Evolutionary conservation across 2,329 filamentous ascomycete species (phyloP).

Genomic region (Fusarium guadeloupense): DNA sequence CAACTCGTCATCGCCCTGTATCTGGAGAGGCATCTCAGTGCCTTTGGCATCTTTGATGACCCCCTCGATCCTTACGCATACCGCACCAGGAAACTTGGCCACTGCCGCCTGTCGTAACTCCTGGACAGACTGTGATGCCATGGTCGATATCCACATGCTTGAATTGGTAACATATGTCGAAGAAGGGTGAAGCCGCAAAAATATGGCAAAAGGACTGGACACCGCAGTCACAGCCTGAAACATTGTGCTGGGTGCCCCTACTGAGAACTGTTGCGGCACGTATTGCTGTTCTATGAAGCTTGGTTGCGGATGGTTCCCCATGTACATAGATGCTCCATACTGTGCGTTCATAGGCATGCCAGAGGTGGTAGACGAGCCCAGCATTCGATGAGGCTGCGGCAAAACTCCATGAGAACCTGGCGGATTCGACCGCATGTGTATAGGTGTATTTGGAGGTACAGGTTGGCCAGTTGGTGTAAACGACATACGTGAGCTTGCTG

Average conservation of each 20-base stretch:
- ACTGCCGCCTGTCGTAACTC: conserved; percentile 71
- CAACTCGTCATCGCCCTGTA: conserved; percentile 77
- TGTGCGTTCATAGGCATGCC: conserved; percentile 47
- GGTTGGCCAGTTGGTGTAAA: conserved; percentile 34
- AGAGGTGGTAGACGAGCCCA: conserved; percentile 38
- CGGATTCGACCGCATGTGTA: conserved; percentile 34
- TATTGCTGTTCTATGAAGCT: conserved; percentile 49
- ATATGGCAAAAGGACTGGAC: conserved; percentile 62
- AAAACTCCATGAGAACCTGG: conserved; percentile 27
- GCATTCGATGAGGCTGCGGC: conserved; percentile 37
- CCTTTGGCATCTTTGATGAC: conserved; percentile 68
- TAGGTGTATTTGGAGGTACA: conserved; percentile 32
- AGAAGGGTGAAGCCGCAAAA: conserved; percentile 73
- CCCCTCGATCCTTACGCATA: conserved; percentile 71
- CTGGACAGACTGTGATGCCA: conserved; percentile 65
- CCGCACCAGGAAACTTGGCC: conserved; percentile 67
- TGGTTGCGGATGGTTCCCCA: conserved; percentile 51
- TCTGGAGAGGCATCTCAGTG: conserved; percentile 68
- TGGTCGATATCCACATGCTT: conserved; percentile 72
- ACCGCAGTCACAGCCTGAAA: conserved; percentile 38
- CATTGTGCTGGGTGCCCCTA: conserved; percentile 35
- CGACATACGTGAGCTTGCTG: conserved; percentile 37
- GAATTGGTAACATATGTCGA: conserved; percentile 62
- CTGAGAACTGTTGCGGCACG: conserved; percentile 44
- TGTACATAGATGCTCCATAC: conserved; percentile 52